Conservation (phyloP, 2,329 filamentous ascomycete species). For the Aspergillus latus region DNA sequence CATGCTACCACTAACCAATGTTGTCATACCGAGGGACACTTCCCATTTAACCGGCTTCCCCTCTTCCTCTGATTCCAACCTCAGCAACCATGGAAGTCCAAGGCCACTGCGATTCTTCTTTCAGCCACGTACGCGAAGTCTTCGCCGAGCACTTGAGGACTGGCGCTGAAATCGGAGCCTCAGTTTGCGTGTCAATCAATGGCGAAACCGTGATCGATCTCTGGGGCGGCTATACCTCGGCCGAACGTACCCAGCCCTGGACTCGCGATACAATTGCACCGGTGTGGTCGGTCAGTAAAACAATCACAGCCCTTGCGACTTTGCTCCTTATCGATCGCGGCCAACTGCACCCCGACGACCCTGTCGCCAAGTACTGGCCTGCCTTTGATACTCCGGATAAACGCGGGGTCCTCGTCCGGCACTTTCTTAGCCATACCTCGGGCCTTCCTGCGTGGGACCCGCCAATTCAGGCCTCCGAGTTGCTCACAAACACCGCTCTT, state of each 20-base stretch:
- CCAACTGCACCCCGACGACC: constrained; percentile 37
- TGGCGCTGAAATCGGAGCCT: constrained; percentile 48
- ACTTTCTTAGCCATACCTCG: constrained; percentile 45
- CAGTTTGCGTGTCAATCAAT: constrained; percentile 43
- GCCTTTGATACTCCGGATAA: constrained; percentile 48
- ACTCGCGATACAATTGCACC: constrained; percentile 41
- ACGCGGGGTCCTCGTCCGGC: constrained; percentile 40
- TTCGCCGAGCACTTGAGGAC: constrained; percentile 38
- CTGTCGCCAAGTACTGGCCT: constrained; percentile 48
- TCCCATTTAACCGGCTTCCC: background rate
- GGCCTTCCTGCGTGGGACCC: constrained; percentile 38
- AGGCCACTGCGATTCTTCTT: constrained; percentile 40
- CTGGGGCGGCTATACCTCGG: constrained; percentile 45
- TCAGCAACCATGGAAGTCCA: constrained; percentile 29
- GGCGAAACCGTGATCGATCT: constrained; percentile 47
- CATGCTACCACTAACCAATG: background rate
- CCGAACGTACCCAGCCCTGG: constrained; percentile 36
- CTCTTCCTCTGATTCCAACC: too few relatives aligned
- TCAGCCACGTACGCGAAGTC: constrained; percentile 35
- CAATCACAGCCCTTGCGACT: constrained; percentile 37
- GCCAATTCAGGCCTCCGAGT: constrained; percentile 31
- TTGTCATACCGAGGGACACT: background rate
- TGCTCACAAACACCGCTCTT: constrained; percentile 32
- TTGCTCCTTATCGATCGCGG: constrained; percentile 45
- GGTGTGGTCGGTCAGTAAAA: constrained; percentile 47